Evolutionary conservation across 306 rosid species (phyloP), one percentile per base, ranked within the genome.

Genomic region (Gynostemma pentaphyllum): DNA sequence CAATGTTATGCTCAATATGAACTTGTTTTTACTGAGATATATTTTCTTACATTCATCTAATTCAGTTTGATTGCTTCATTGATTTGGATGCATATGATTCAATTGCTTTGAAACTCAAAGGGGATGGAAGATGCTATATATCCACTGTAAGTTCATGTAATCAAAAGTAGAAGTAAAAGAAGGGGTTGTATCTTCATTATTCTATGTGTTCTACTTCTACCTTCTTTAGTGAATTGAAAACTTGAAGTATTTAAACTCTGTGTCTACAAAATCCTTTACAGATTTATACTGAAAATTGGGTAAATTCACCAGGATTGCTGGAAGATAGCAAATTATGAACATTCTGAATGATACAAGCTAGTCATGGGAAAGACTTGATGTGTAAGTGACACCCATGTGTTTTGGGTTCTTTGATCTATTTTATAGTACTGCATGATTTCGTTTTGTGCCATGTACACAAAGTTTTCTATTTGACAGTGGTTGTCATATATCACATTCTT

Each of bases 361-460:
- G 99, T 82, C 95, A 45, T 92, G 99, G 99, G 99, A 92, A 72
- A 92, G 82, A 75, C 94, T 92, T 70, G 96, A 92, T 68, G 96
- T 81, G 99, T 92, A 80, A 84, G 96, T 86, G 48, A 40, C 32
- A 2, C 22, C 59, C 2, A 2, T 54, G 9, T 28, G 13, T 39
- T 40, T 41, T 9, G 37, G 34, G 44, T 7, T 48, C 34, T 51
- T 32, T 32, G 22, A 11, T 16, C n/a, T 70, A 75, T 74, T 65
- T 69, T 47, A 37, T 71, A 19, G 45, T 49, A 15, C n/a, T 62
- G 8, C 45, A 23, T 21, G 6, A 21, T 66, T 73, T 37, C 61
- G 9, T 48, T 48, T 64, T 15, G 68, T 40, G 21, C 44, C 50
- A 19, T 24, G 67, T 32, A 57, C 32, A 32, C 18, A 14, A 50